Evolutionary conservation across 2,329 filamentous ascomycete species (phyloP), one percentile per base, ranked within the genome.

Genomic region (Ophiobolus disseminans): DNA sequence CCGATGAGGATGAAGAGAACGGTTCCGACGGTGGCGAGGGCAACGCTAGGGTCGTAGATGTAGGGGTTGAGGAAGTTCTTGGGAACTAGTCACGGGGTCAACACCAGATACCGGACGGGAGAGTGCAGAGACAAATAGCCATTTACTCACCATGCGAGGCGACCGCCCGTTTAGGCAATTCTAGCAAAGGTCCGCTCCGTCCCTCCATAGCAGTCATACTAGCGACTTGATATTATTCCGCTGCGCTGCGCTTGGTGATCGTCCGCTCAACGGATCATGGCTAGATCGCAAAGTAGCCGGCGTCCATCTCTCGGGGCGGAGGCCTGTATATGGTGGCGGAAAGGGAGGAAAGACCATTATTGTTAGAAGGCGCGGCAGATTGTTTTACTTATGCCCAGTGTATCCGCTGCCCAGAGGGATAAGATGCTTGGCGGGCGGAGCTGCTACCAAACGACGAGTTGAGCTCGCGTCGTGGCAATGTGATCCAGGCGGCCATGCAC

Each of bases 11-110:
- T 56, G 50, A 81, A 77, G n/a, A 79, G 41, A 7, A 71, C 57
- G 13, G 74, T 60, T 41, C 78, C 76, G 21, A 76, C 55, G 9
- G 74, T 67, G 3, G 79, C 80, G 1, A 76, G 74, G 0, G 68
- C 65, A 10, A 76, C 59, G 2, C 74, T 78, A 0, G 80, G 80
- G 22, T 76, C 64, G 57, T 82, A 82, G 35, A 77, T 76, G 63
- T 82, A 83, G 14, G 69, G 69, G 40, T 72, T 71, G 28, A 72
- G 53, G 19, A 70, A 43, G 21, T 35, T 39, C 23, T 61, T 39
- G 14, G 31, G 53, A 26, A 50, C 59, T 63, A 40, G 28, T 4
- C 21, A 26, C 40, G 13, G 37, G n/a, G 36, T 31, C n/a, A 25
- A 19, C n/a, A n/a, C n/a, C n/a, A n/a, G n/a, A n/a, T n/a, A n/a